These are phyloP conservation scores for Arbutus unedo DNA, from an alignment of 148 eudicot species.

Conservation along the genomic window DNA sequence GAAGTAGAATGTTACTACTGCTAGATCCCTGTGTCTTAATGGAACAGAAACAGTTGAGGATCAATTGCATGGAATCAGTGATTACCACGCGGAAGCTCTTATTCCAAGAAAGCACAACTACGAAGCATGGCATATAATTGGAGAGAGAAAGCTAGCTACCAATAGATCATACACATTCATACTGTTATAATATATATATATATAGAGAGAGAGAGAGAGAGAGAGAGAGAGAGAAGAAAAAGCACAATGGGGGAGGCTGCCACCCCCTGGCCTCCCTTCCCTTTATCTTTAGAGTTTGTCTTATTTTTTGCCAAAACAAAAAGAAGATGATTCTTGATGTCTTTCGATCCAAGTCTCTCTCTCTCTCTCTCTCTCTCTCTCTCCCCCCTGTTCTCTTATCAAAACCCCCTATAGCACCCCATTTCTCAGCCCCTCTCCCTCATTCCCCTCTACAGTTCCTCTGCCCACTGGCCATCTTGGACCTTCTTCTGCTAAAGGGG, in stretches of 20 bases:
- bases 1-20: no score
- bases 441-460: not conserved
- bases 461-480: not conserved
- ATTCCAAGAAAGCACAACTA: constrained; percentile 26
- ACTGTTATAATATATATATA: no score
- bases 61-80: constrained; percentile 12
- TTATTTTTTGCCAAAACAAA: no score
- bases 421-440: constrained; percentile 12
- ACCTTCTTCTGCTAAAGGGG: constrained; percentile 5
- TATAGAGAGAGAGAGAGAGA: not conserved
- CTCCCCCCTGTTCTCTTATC: not conserved
- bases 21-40: not conserved
- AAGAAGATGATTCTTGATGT: no score
- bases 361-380: constrained; percentile 28
- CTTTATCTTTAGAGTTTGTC: no score
- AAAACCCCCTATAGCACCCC: constrained; percentile 23
- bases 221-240: not conserved
- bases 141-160: not conserved
- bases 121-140: constrained; percentile 24
- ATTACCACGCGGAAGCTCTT: constrained; percentile 9
- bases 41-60: not conserved
- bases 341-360: not conserved
- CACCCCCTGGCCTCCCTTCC: no score
- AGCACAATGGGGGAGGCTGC: no score
- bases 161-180: not conserved